Percentiles rank a stretch among this genome's conserved stretches.
Conservation (phyloP, 179 eudicot genomes). For the Beta macrorhiza region DNA sequence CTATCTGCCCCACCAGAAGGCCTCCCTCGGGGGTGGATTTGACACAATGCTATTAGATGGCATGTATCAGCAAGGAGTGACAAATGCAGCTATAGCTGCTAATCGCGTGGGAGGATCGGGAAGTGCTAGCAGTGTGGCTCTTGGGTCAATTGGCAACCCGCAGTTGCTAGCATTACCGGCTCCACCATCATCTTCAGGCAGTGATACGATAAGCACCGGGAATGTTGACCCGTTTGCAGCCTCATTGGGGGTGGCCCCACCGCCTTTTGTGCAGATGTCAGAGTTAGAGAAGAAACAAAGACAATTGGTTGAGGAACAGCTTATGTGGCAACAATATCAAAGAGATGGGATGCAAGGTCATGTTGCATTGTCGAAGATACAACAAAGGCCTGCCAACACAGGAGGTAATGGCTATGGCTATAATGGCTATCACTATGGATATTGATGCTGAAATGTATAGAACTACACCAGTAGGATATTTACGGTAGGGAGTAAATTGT, state of each 20-base stretch:
- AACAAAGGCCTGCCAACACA: slow-evolving; percentile 20
- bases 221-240: slow-evolving; percentile 67
- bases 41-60: slow-evolving; percentile 68
- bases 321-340: slow-evolving; percentile 82
- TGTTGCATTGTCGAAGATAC: slow-evolving; percentile 28
- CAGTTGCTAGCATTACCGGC: slow-evolving; percentile 70
- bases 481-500: slow-evolving; percentile 11
- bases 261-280: slow-evolving; percentile 85
- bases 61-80: slow-evolving; percentile 64
- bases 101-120: slow-evolving; percentile 51
- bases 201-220: neutral
- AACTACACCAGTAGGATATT: neutral
- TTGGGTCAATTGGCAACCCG: slow-evolving; percentile 60
- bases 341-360: slow-evolving; percentile 70
- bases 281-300: slow-evolving; percentile 82
- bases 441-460: slow-evolving; percentile 3
- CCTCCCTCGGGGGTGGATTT: slow-evolving; percentile 61
- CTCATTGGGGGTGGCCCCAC: slow-evolving; percentile 65
- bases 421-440: slow-evolving; percentile 22
- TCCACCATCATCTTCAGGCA: slow-evolving; percentile 37
- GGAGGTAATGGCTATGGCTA: slow-evolving; percentile 28
- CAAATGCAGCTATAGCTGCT: slow-evolving; percentile 37
- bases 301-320: slow-evolving; percentile 64
- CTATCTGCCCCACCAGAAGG: slow-evolving; percentile 60
- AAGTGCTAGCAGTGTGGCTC: slow-evolving; percentile 81